Conservation (phyloP, 805 yeast genomes). For the Lachancea mirantina region DNA sequence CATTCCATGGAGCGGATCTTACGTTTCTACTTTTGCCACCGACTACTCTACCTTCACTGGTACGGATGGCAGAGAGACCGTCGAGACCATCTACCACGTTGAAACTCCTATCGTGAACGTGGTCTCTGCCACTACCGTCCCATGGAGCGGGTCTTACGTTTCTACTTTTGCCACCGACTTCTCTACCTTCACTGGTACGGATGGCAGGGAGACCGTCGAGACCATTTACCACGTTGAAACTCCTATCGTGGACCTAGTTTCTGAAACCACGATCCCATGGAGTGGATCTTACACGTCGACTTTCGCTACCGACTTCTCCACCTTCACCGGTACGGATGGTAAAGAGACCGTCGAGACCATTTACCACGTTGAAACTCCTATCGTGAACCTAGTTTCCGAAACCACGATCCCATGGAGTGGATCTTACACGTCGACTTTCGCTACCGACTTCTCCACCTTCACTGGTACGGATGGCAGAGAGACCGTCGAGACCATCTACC, state of each 20-base stretch:
- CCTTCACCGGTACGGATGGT: slow-evolving; percentile 11
- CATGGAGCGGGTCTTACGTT: slow-evolving; percentile 5
- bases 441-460: slow-evolving; percentile 6
- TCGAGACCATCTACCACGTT: slow-evolving; percentile 6
- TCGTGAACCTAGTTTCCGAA: slow-evolving; percentile 3
- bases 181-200: slow-evolving; percentile 6
- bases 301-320: slow-evolving; percentile 6
- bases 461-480: slow-evolving; percentile 9
- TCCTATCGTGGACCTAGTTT: slow-evolving; percentile 5
- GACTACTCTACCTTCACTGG: slow-evolving; percentile 2
- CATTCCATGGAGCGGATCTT: slow-evolving; percentile 8
- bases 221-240: slow-evolving; percentile 9
- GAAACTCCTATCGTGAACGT: slow-evolving; percentile 7
- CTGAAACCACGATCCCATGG: slow-evolving; percentile 11
- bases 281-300: slow-evolving; percentile 4
- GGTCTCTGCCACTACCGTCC: slow-evolving; percentile 9
- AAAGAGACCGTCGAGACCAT: slow-evolving; percentile 8
- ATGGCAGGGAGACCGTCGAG: slow-evolving; percentile 6
- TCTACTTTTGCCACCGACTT: slow-evolving; percentile 4
- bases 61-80: slow-evolving; percentile 4
- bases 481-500: slow-evolving; percentile 8
- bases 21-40: slow-evolving; percentile 5
- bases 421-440: slow-evolving; percentile 8
- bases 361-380: slow-evolving; percentile 11
- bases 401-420: slow-evolving; percentile 7